Conservation (phyloP, 805 yeast genomes). For the Candida insectorum region DNA sequence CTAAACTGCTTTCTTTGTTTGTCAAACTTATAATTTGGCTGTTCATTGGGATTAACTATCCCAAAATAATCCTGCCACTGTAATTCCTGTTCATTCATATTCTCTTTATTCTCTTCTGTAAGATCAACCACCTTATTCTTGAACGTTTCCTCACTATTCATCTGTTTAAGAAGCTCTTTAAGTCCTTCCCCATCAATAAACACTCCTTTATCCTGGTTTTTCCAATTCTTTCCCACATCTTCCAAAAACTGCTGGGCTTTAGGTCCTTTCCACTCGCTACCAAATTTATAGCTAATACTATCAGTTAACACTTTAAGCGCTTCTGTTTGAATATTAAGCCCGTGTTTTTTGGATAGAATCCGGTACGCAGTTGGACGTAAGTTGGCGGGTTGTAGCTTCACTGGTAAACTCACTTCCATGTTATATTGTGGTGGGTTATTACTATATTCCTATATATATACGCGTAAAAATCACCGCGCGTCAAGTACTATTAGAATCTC, state of each 20-base stretch:
- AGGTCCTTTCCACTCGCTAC: constrained; percentile 80
- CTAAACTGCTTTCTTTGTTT: constrained; percentile 58
- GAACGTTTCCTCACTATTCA: constrained; percentile 17
- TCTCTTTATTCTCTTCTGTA: constrained; percentile 16
- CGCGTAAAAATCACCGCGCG: too few species aligned
- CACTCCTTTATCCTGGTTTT: constrained; percentile 81
- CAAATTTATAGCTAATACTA: constrained; percentile 73
- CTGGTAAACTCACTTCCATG: constrained; percentile 51
- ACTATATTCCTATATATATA: too few species aligned
- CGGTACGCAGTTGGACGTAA: constrained; percentile 91
- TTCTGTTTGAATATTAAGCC: constrained; percentile 82
- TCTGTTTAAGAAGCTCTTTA: constrained; percentile 59
- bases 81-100: constrained; percentile 18
- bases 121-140: constrained; percentile 9
- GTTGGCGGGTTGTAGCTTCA: constrained; percentile 73
- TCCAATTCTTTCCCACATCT: constrained; percentile 79
- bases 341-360: constrained; percentile 85
- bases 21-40: constrained; percentile 65
- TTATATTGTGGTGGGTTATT: too few species aligned
- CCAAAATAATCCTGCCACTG: constrained; percentile 75
- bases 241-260: constrained; percentile 66
- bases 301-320: constrained; percentile 74
- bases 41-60: constrained; percentile 59
- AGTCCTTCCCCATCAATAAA: constrained; percentile 79
- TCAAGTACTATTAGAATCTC: constrained; percentile 11